These are phyloP conservation scores for Globisporangium uncinulatum DNA, from an alignment of 352 stramenopile species.

Conservation along the genomic window DNA sequence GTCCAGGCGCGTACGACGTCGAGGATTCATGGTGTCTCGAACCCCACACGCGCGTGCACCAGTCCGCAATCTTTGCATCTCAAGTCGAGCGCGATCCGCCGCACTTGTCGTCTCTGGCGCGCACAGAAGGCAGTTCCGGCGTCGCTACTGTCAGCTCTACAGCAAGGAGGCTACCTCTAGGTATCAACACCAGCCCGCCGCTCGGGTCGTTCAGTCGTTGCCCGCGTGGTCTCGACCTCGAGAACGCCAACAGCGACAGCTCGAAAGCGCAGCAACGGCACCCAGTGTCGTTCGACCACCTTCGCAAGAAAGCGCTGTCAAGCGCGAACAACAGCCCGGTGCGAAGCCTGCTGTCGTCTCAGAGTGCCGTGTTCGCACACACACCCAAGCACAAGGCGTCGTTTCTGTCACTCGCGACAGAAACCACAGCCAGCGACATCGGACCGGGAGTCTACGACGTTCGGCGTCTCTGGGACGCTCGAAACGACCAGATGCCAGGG, in stretches of 20 bases:
- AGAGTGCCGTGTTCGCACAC: slow-evolving; percentile 12
- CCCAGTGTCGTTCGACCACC: background rate
- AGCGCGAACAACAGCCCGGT: background rate
- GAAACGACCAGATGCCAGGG: background rate
- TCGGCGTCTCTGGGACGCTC: slow-evolving; percentile 38
- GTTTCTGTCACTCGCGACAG: background rate
- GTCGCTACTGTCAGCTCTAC: background rate
- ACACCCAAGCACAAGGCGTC: slow-evolving; percentile 3
- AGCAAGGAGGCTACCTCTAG: background rate
- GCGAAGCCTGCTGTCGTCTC: slow-evolving; percentile 4
- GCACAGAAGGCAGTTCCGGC: too few species aligned
- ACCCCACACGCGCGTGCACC: slow-evolving; percentile 10
- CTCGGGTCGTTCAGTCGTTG: slow-evolving; percentile 10
- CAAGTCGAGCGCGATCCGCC: slow-evolving; percentile 14
- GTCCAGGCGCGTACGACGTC: slow-evolving; percentile 49
- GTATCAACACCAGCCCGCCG: background rate
- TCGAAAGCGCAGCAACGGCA: background rate
- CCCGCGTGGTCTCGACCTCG: slow-evolving; percentile 3
- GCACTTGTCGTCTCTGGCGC: slow-evolving; percentile 5
- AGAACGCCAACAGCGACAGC: background rate
- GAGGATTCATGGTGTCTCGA: slow-evolving; percentile 19
- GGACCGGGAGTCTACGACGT: slow-evolving; percentile 34
- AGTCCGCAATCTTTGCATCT: slow-evolving; percentile 14
- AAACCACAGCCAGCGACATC: slow-evolving; percentile 7
- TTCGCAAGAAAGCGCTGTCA: background rate